phyloP scores from a whole-genome alignment of 108 stramenopile species.

The Nitzschia sp. region DNA sequence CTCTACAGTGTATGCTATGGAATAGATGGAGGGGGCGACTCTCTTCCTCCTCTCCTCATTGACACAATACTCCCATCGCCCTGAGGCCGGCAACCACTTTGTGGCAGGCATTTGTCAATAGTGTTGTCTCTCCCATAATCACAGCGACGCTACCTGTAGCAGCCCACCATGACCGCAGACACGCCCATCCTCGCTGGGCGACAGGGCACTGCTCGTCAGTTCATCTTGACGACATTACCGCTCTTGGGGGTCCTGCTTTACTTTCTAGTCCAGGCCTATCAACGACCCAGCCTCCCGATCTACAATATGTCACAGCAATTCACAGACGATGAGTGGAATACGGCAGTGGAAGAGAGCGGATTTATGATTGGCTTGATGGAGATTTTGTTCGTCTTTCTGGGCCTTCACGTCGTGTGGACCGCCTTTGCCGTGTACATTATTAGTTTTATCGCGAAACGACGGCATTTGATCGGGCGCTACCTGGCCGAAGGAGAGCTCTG shows the following conservation, averaged over 20 bases:
- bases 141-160: too few relatives aligned
- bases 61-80: too few relatives aligned
- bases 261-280: constrained; percentile 55
- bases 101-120: too few relatives aligned
- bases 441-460: constrained; percentile 61
- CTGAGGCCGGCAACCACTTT: too few relatives aligned
- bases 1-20: too few relatives aligned
- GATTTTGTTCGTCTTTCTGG: constrained; percentile 53
- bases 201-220: constrained; percentile 47
- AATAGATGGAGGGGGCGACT: too few relatives aligned
- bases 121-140: too few relatives aligned
- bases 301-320: constrained; percentile 33
- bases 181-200: constrained; percentile 9
- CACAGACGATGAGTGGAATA: constrained; percentile 27
- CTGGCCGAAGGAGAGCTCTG: constrained; percentile 43
- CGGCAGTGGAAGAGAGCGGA: constrained; percentile 10
- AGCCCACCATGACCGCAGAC: too few relatives aligned
- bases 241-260: constrained; percentile 61
- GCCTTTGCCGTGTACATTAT: constrained; percentile 49
- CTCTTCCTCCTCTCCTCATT: too few relatives aligned
- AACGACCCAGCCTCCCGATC: constrained; percentile 36
- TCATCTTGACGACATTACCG: constrained; percentile 58
- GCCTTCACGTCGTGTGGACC: constrained; percentile 44
- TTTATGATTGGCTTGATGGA: constrained; percentile 44
- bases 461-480: constrained; percentile 54